Evolutionary conservation across 2,329 filamentous ascomycete species (phyloP), one percentile per base, ranked within the genome.

Genomic region (Hypoxylon sp.): DNA sequence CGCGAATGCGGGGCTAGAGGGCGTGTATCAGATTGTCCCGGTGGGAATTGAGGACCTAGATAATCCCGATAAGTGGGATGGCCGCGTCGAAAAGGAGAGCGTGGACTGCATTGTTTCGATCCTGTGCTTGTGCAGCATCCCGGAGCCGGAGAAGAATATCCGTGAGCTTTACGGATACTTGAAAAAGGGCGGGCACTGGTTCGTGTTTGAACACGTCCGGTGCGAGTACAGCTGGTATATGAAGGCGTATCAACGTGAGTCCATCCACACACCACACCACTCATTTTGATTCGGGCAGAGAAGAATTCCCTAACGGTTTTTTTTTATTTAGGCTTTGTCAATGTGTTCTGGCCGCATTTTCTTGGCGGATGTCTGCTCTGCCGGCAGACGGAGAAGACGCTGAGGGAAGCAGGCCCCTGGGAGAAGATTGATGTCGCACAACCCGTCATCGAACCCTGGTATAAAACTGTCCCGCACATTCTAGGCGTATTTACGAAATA

Each of bases 41-140:
- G 82, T 87, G 4, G 90, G 89, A 2, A 87, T 91, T 48, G 85
- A 91, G 78, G 83, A 86, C 58, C 79, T 91, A 59, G 73, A 79
- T 67, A 74, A 82, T 32, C 64, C 76, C 2, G 73, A 76, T 2
- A 78, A 79, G 25, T 84, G 82, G 82, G 76, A 77, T 6, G 84
- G 82, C 1, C 80, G 79, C 30, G 81, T 90, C 11, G 77, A 83
- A 56, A 80, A 80, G 43, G 87, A 80, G 19, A 86, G 82, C 53
- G 81, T 88, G 17, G 87, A 89, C 71, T 86, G 85, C 75, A 85
- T 91, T 62, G 86, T 91, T 50, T 85, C 86, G 2, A 79, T 90
- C 25, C 80, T 90, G 59, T 89, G 88, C 60, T 80, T 91, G 32
- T 91, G 89, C 80, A 87, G 86, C 71, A 89, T 91, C 55, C 89